phyloP scores from a whole-genome alignment of 2,329 filamentous ascomycete genomes.

The Lasiodiplodia sp. region DNA sequence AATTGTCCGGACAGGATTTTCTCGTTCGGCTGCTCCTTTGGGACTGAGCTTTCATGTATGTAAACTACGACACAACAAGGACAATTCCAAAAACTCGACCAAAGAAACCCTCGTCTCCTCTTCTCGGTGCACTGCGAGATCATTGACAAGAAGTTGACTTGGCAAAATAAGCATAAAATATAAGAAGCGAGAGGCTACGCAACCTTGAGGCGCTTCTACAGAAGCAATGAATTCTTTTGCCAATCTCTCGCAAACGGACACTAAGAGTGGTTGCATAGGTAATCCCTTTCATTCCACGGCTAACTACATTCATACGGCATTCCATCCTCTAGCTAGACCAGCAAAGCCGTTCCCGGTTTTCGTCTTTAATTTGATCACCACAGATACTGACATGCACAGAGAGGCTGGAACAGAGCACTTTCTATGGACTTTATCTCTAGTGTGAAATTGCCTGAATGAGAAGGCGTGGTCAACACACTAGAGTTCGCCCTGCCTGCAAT shows the following conservation, averaged over 20 bases:
- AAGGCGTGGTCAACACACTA: not conserved
- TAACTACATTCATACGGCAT: not conserved
- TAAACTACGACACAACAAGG: not conserved
- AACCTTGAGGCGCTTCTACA: not conserved
- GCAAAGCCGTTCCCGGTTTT: not conserved
- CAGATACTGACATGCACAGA: not conserved
- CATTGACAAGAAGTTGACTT: not conserved
- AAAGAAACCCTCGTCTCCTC: not conserved
- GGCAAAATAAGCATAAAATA: not conserved
- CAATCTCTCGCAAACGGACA: not conserved
- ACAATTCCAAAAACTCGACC: not conserved
- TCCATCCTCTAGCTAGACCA: not conserved
- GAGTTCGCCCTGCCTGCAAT: slow-evolving; percentile 7
- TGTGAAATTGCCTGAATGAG: not conserved
- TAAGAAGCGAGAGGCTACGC: not conserved
- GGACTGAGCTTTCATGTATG: not conserved
- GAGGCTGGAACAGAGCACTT: slow-evolving; percentile 11
- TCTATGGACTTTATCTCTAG: not conserved
- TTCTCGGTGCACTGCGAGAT: too few relatives aligned
- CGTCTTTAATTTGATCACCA: not conserved
- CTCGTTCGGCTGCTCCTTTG: not conserved
- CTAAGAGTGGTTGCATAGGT: not conserved
- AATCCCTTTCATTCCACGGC: not conserved
- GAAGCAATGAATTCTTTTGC: not conserved
- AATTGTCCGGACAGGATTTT: not conserved